Evolutionary conservation across 192 early-diverging fungal genomes (phyloP), one percentile per base, ranked within the genome.

Genomic region (Coemansia sp.): DNA sequence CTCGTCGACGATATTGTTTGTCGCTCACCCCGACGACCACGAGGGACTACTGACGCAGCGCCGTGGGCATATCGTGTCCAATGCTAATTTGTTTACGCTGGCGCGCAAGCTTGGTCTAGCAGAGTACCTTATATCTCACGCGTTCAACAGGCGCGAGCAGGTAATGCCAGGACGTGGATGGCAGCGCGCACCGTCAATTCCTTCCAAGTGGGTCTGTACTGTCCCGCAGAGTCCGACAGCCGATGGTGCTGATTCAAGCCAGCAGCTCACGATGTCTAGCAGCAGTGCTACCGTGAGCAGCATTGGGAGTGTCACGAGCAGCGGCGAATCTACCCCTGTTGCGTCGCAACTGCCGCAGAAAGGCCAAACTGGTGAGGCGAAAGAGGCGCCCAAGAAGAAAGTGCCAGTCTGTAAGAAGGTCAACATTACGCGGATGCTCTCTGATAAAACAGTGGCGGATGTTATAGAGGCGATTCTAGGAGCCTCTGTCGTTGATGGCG

Each of bases 371-470:
- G 25, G 51, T 5, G 25, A n/a, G 25, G 25, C 21, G 4, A 25
- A 1, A 29, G 51, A 55, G 51, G 51, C 51, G 25, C 51, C n/a
- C 51, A 27, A 55, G 51, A 55, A 55, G 51, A 55, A 55, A 15
- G 11, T 29, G 23, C 25, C 51, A 1, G 25, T 55, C 51, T 55
- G 51, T 15, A 55, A 55, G 14, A 11, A 34, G 9, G 17, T 66
- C 31, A 36, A n/a, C 21, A 74, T 63, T n/a, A 31, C 19, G 21
- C 70, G 67, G 12, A 32, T 57, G 42, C 80, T 95, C n/a, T 91
- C 91, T 4, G 89, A 94, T 63, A 97, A 97, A 57, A 88, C 90
- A 0, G 70, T 94, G 32, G 95, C 95, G 0, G 95, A 97, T 82
- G 75, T 90, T 37, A 84, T 97, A 1, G 95, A 97, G 70, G 89